A percentile compares a stretch with the other conserved stretches of the same genome.
Conservation (phyloP, 2,329 filamentous ascomycete species). For the Raffaelea ambrosiae region DNA sequence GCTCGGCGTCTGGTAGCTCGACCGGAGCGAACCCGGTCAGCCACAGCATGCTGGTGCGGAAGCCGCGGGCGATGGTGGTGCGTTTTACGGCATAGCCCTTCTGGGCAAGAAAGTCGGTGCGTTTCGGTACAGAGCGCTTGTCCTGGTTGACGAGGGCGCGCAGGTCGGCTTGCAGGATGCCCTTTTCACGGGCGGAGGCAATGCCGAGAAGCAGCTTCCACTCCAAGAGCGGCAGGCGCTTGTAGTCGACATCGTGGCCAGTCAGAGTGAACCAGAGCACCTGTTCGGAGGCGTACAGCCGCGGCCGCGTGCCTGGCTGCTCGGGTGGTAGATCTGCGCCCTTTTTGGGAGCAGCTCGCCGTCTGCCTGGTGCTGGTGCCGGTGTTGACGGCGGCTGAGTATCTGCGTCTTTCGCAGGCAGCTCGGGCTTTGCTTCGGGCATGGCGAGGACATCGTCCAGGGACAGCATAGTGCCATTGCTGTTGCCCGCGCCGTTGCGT, state of each 20-base stretch:
- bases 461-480: constrained; percentile 18
- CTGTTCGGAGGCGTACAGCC: constrained; percentile 43
- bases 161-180: constrained; percentile 54
- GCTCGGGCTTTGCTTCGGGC: constrained; percentile 19
- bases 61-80: constrained; percentile 47
- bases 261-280: constrained; percentile 52
- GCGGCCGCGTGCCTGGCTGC: constrained; percentile 15
- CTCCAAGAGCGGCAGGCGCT: constrained; percentile 48
- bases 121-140: constrained; percentile 53
- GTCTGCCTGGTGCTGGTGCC: neutral
- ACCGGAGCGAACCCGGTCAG: constrained; percentile 45
- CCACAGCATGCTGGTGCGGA: constrained; percentile 56
- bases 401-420: neutral
- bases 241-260: constrained; percentile 50
- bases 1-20: constrained; percentile 25
- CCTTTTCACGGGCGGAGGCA: constrained; percentile 42
- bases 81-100: constrained; percentile 57
- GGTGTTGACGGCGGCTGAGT: neutral
- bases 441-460: constrained; percentile 30
- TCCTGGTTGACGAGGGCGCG: constrained; percentile 50
- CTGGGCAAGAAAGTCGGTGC: constrained; percentile 48
- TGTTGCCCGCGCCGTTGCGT: constrained; percentile 24
- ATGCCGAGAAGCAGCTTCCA: constrained; percentile 52
- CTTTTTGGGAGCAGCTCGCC: neutral
- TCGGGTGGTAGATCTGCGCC: neutral